Base-by-base conservation (phyloP, 768 basidiomycete species). In the Mycena polygramma region DNA sequence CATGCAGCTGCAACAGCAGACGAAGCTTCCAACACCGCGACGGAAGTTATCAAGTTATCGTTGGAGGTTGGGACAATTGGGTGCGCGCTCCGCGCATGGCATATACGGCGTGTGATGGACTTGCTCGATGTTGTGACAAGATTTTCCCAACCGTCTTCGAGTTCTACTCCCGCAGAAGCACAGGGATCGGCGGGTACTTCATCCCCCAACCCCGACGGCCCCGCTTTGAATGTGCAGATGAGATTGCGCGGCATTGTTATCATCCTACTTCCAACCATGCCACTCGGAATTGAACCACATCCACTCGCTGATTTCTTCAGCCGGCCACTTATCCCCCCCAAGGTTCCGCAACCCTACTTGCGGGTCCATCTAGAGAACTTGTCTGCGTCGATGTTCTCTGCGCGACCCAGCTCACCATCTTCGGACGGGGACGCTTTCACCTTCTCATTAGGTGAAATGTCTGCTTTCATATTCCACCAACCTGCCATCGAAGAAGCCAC, bases 271-370 rank as follows among this genome's bases (percentile, higher is more conserved):
- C 83, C 86, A 0, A 73, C 80, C 11, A 68, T 72, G 22, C 45
- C 66, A 4, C 64, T 71, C 52, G 67, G 70, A 9, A 55, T 67
- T 55, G 67, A 75, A 35, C 48, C 74, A 37, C 53, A 62, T 24
- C 36, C 55, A 26, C 61, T 80, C 66, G 70, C 64, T 15, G 73
- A 73, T 58, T 94, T 89, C 75, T 93, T 91, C 76, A 77, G 82
- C 22, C 85, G 83, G 26, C 92, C 92, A 3, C 79, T 92, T n/a
- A 77, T 85, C 7, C 90, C 91, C 52, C 91, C 89, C 19, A 77
- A 73, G 45, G 76, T 89, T 9, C 76, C 81, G 11, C 78, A 81
- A 54, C 83, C 87, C 37, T 93, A 88, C 75, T 72, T 88, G 57
- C 89, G 93, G 8, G 61, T 90, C 4, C 80, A 87, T 68, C 64